These are phyloP conservation scores for Gaeumannomyces tritici DNA, from an alignment of 2,329 filamentous ascomycete species.

Conservation along the genomic window DNA sequence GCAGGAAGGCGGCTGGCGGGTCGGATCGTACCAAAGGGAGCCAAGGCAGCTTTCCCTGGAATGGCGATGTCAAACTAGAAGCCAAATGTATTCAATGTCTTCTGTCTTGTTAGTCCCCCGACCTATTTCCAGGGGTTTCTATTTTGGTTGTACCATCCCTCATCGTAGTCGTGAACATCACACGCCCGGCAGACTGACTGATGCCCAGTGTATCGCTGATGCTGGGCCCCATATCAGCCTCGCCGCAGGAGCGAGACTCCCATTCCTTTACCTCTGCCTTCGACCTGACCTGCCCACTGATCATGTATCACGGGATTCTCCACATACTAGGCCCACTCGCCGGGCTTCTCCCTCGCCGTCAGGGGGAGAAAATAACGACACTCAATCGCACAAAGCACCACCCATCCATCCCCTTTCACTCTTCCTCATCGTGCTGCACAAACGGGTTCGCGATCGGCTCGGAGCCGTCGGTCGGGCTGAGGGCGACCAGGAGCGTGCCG, in stretches of 20 bases:
- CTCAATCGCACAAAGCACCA: too few relatives aligned
- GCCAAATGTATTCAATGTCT: background rate
- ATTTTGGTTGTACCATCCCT: background rate
- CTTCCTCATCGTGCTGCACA: slow-evolving; percentile 54
- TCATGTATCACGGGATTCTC: too few relatives aligned
- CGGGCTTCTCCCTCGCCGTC: too few relatives aligned
- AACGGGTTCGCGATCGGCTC: slow-evolving; percentile 96
- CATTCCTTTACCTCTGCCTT: too few relatives aligned
- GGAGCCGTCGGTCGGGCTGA: slow-evolving; percentile 88
- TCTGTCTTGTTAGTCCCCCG: background rate
- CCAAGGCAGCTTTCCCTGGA: background rate
- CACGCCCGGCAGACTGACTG: too few relatives aligned
- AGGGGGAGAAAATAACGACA: too few relatives aligned
- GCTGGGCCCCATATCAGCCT: background rate
- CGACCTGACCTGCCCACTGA: too few relatives aligned
- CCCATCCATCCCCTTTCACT: too few relatives aligned
- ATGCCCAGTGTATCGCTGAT: background rate
- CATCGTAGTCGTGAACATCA: background rate
- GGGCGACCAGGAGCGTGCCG: slow-evolving; percentile 84
- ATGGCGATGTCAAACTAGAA: background rate
- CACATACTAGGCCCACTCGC: too few relatives aligned
- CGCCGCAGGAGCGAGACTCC: too few relatives aligned
- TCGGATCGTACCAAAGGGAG: background rate
- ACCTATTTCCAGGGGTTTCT: background rate
- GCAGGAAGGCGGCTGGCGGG: background rate